Evolutionary conservation across 768 basidiomycete species (phyloP), one percentile per base, ranked within the genome.

Genomic region (Pisolithus tinctorius): DNA sequence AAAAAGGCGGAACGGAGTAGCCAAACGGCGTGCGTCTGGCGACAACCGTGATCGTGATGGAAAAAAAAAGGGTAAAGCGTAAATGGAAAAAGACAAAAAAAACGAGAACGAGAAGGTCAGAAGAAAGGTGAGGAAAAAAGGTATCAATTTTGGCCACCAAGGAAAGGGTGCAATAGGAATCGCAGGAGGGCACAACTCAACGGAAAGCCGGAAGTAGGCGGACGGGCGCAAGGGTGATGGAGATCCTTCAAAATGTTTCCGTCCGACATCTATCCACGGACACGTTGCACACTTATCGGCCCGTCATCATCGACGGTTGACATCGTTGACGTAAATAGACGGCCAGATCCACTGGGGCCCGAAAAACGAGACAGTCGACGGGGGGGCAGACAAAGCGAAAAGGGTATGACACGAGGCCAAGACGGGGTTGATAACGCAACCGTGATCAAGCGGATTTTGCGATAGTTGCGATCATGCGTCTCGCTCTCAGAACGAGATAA

Each of bases 341-440:
- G 36, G 50, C 48, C 50, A 61, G 59, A 65, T 69, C 68, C 59
- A 54, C 64, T 60, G 43, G 43, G 43, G 26, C 4, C 43, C 43
- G 43, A 43, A 45, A 16, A 45, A 27, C 50, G 60, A 58, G 60
- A 60, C 47, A 45, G 53, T 41, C 47, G 52, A 52, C 42, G 25
- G 41, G 49, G n/a, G 53, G 55, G 54, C 48, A 57, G 54, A 49
- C 59, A 61, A 60, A 55, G 62, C 59, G 57, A 59, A 59, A 62
- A 59, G 55, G 60, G 61, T 36, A 36, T 50, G 46, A 68, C 63
- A 76, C 75, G 72, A 70, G 76, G 76, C 74, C 66, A 66, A 75
- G 69, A 69, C 56, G 46, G 46, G 49, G 58, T 62, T 66, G 69
- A 60, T 53, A 52, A 58, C 62, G 60, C 57, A 60, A 63, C 56